phyloP scores from a whole-genome alignment of 83 land plant species.

The Picea abies region DNA sequence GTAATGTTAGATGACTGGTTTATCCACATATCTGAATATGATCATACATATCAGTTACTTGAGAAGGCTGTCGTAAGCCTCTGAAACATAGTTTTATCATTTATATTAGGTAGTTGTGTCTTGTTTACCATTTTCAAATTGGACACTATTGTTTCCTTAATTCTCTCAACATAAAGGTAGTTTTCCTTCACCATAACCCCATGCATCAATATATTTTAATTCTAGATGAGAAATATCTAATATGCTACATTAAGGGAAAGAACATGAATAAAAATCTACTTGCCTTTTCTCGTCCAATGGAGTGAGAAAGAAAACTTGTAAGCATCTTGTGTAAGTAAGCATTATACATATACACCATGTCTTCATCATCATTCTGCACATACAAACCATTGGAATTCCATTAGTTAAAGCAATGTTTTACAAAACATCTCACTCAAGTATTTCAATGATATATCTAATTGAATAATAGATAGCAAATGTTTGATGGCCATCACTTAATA shows the following conservation, averaged over 20 bases:
- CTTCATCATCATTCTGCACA: slow-evolving; percentile 96
- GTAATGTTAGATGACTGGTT: too few relatives aligned
- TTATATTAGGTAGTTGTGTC: too few relatives aligned
- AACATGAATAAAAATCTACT: slow-evolving; percentile 17
- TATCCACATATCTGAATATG: too few relatives aligned
- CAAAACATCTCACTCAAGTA: neutral
- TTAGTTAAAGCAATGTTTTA: neutral
- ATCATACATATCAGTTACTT: too few relatives aligned
- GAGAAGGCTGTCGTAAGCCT: too few relatives aligned
- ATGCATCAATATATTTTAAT: neutral
- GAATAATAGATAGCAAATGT: neutral
- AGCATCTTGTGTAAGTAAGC: slow-evolving; percentile 92
- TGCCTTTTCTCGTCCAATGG: slow-evolving; percentile 91
- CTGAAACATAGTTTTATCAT: too few relatives aligned
- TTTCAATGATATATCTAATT: too few relatives aligned
- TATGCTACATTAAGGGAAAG: neutral
- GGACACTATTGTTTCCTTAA: neutral
- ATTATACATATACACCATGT: slow-evolving; percentile 83
- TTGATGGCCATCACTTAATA: neutral
- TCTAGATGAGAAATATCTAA: neutral
- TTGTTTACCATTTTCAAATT: neutral
- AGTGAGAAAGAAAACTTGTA: slow-evolving; percentile 86
- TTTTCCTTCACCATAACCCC: neutral
- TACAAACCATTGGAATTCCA: neutral
- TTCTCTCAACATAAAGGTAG: neutral